phyloP scores from a whole-genome alignment of 129 eudicot species.

The Heracleum sosnowskyi region DNA sequence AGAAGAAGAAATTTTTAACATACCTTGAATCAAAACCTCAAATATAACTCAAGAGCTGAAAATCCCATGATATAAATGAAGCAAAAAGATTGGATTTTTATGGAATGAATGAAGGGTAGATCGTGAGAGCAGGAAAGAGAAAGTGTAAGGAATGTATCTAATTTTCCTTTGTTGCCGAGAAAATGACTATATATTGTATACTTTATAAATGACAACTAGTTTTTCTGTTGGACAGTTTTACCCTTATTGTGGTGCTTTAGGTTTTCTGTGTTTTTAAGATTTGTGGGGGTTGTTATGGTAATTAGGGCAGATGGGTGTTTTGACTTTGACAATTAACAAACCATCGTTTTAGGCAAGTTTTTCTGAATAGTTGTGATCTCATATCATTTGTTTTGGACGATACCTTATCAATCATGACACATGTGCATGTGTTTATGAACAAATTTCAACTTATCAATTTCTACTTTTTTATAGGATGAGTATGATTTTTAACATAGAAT shows the following conservation, averaged over 20 bases:
- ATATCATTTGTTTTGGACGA: slow-evolving; percentile 3
- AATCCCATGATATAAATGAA: not conserved
- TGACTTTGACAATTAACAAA: slow-evolving; percentile 10
- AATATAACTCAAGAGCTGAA: not conserved
- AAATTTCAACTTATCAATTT: slow-evolving; percentile 6
- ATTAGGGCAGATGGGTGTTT: not conserved
- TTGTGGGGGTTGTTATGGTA: not conserved
- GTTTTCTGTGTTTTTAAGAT: not conserved
- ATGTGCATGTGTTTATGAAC: not conserved
- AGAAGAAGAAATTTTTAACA: not conserved
- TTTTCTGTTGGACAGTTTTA: not conserved
- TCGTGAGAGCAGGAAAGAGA: slow-evolving; percentile 8
- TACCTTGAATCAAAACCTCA: slow-evolving; percentile 8
- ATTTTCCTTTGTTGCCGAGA: slow-evolving; percentile 5
- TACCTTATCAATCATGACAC: slow-evolving; percentile 3
- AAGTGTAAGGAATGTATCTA: not conserved
- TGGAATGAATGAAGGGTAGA: slow-evolving; percentile 3
- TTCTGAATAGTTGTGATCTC: not conserved
- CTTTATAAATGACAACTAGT: not conserved
- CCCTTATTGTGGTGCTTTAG: not conserved
- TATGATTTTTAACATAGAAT: not conserved
- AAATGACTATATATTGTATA: not conserved
- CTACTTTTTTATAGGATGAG: not conserved
- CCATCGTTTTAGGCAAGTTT: slow-evolving; percentile 1
- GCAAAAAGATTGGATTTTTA: not conserved